Evolutionary conservation across 495 filamentous ascomycete species (phyloP).

Genomic region (Symbiotaphrina buchneri): DNA sequence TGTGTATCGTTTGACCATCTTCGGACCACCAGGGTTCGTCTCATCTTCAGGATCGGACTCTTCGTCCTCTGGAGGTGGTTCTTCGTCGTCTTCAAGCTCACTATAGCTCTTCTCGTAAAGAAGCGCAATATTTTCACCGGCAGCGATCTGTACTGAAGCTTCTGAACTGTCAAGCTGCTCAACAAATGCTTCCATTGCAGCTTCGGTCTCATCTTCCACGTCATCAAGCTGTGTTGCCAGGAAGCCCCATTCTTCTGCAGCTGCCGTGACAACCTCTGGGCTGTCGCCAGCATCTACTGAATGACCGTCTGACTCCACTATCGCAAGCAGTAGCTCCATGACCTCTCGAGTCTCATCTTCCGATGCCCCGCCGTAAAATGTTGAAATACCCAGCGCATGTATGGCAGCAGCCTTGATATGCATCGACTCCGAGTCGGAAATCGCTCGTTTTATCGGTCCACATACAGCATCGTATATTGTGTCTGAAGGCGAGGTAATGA

Average conservation of each 20-base stretch:
- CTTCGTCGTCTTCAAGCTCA: constrained; percentile 36
- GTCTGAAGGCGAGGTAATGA: constrained; percentile 50
- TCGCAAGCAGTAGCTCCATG: constrained; percentile 69
- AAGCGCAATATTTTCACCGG: constrained; percentile 77
- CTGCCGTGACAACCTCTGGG: constrained; percentile 55
- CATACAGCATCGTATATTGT: constrained; percentile 42
- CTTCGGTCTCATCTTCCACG: constrained; percentile 46
- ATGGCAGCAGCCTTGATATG: constrained; percentile 52
- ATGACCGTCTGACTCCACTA: constrained; percentile 66
- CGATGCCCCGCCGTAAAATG: constrained; percentile 61
- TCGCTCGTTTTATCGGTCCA: constrained; percentile 39
- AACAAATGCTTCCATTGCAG: constrained; percentile 64
- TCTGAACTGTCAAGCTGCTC: constrained; percentile 73
- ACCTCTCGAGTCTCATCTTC: constrained; percentile 46
- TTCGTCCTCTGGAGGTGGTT: constrained; percentile 26
- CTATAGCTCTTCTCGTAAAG: constrained; percentile 70
- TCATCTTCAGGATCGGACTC: constrained; percentile 24
- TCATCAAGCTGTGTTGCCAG: constrained; percentile 68
- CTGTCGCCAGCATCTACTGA: constrained; percentile 53
- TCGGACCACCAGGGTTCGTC: constrained; percentile 15
- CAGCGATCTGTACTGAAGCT: constrained; percentile 56
- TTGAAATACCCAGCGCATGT: constrained; percentile 45
- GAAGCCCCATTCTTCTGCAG: constrained; percentile 74
- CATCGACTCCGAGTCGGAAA: constrained; percentile 44
- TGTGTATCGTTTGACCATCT: constrained; percentile 31